phyloP scores from a whole-genome alignment of 257 asterid genomes.

The Dorcoceras hygrometricum region DNA sequence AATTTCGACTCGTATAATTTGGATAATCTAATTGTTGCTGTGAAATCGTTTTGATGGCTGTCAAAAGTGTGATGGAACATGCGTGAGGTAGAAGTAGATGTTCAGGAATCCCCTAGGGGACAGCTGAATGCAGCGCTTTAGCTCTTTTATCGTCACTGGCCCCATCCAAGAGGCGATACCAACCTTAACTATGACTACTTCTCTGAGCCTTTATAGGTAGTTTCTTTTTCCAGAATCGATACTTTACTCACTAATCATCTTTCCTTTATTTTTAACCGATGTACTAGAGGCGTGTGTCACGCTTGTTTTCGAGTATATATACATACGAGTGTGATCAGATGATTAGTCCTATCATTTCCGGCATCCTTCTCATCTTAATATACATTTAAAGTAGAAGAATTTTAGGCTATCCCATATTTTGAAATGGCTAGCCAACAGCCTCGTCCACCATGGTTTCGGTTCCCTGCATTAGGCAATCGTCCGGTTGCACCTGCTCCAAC shows the following conservation, averaged over 20 bases:
- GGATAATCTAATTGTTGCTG: neutral
- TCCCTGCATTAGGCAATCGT: slow-evolving; percentile 26
- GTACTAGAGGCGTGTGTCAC: slow-evolving; percentile 5
- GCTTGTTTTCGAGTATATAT: slow-evolving; percentile 18
- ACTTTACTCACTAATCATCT: slow-evolving; percentile 26
- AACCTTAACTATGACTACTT: slow-evolving; percentile 25
- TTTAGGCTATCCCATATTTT: neutral
- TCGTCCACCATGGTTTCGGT: slow-evolving; percentile 42
- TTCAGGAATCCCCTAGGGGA: neutral
- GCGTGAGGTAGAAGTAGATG: neutral
- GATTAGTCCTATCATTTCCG: neutral
- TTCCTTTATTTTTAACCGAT: no score
- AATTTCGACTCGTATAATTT: neutral
- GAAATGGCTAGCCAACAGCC: slow-evolving; percentile 38
- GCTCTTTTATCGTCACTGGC: slow-evolving; percentile 12
- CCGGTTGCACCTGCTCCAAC: slow-evolving; percentile 23
- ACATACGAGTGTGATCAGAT: neutral
- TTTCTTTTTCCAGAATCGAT: slow-evolving; percentile 32
- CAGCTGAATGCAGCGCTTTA: neutral
- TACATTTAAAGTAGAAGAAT: neutral
- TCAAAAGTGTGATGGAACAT: slow-evolving; percentile 1
- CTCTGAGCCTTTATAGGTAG: slow-evolving; percentile 6
- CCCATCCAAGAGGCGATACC: slow-evolving; percentile 28
- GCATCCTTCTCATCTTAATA: neutral
- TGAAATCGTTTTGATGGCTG: neutral